Evolutionary conservation across 805 yeast genomes (phyloP), one percentile per base, ranked within the genome.

Genomic region (Suhomyces vadensis): DNA sequence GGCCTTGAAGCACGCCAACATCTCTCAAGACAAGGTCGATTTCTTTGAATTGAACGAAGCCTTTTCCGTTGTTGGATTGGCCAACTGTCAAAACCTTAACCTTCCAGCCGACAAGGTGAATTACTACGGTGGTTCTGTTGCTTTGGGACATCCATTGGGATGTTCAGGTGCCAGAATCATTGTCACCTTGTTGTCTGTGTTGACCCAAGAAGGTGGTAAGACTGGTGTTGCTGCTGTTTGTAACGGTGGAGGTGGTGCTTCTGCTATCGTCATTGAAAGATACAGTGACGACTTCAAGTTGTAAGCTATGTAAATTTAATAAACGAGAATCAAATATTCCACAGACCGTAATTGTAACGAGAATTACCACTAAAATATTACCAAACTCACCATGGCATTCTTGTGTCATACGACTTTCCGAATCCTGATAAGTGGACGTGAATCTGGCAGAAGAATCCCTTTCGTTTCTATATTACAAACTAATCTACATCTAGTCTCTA

Each of bases 221-320:
- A 67, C 83, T 55, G 99, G 99, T 66, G 89, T 82, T 54, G 97
- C 97, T 58, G 97, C 89, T 66, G 85, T 94, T 63, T 94, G 99
- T 79, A 94, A 94, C 69, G 99, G 99, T 75, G 99, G 99, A 61
- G 99, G 99, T 65, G 99, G 99, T 65, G 98, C 97, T 39, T 85
- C 96, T 44, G 84, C 98, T 20, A 75, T 94, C 58, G 88, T 94
- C 49, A 79, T 94, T 58, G 96, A 91, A 74, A 81, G 75, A 58
- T 60, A 81, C 35, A 71, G 63, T 31, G 46, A 41, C 37, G 70
- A 65, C 42, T 56, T 61, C 41, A 69, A 70, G 56, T 68, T 71
- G 57, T 71, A 60, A 46, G 40, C 33, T 22, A 20, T 25, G 16
- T 35, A 17, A 11, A 16, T 35, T 17, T 21, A 21, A 24, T 24